phyloP scores from a whole-genome alignment of 2,329 filamentous ascomycete species.

The Pyrenophora tritici-repentis region DNA sequence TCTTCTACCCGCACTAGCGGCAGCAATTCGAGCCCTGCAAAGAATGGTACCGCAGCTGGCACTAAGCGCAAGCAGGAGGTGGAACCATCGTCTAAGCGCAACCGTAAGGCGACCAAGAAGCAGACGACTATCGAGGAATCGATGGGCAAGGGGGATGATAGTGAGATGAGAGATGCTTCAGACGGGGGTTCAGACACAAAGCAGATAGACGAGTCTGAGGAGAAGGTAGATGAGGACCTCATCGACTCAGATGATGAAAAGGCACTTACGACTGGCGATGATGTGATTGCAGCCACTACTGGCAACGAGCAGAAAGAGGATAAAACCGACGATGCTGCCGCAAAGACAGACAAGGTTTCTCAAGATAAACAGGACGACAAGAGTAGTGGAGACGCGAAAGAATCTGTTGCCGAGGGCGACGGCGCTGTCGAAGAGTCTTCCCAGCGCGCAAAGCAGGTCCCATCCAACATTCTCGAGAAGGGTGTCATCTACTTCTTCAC shows the following conservation, averaged over 20 bases:
- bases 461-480: conserved; percentile 77
- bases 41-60: conserved; percentile 41
- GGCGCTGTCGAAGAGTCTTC: conserved; percentile 55
- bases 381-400: conserved; percentile 22
- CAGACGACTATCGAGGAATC: conserved; percentile 62
- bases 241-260: conserved; percentile 17
- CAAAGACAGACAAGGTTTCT: conserved; percentile 10
- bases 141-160: conserved; percentile 48
- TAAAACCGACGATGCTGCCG: background rate
- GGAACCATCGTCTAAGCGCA: conserved; percentile 49
- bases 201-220: conserved; percentile 16
- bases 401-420: conserved; percentile 29
- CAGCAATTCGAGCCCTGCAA: conserved; percentile 25
- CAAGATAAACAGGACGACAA: conserved; percentile 1
- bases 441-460: conserved; percentile 56
- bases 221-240: conserved; percentile 8
- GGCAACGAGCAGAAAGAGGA: conserved; percentile 12
- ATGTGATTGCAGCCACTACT: conserved; percentile 20
- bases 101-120: conserved; percentile 50
- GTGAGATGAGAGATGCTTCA: conserved; percentile 32
- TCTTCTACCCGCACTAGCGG: conserved; percentile 29
- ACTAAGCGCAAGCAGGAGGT: conserved; percentile 50
- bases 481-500: conserved; percentile 92
- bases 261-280: conserved; percentile 22
- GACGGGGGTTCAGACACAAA: conserved; percentile 8